Conservation (phyloP, 192 early-diverging fungal species). For the Entomortierella lignicola region DNA sequence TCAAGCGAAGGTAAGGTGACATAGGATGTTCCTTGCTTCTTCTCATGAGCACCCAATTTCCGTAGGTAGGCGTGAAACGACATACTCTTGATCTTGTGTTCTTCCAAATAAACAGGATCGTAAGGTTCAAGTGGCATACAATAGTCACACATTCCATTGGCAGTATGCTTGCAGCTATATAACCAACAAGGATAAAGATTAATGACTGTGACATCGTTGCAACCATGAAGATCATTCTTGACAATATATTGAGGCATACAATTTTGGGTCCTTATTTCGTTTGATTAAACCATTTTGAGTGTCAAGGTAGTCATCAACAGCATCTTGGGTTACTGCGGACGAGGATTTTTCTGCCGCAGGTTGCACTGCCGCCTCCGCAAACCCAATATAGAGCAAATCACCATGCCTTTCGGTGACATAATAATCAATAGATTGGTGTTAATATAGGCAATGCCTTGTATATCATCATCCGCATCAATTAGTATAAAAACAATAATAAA, state of each 20-base stretch:
- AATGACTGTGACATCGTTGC: background rate
- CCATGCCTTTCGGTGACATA: constrained; percentile 54
- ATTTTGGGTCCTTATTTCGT: constrained; percentile 78
- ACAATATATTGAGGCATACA: constrained; percentile 80
- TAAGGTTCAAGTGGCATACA: constrained; percentile 95
- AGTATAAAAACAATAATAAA: too few relatives aligned
- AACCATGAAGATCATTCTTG: background rate
- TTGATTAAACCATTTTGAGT: constrained; percentile 87
- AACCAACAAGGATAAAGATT: background rate
- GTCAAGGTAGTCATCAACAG: constrained; percentile 85
- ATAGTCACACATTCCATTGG: constrained; percentile 92
- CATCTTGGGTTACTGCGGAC: constrained; percentile 66
- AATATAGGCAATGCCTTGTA: background rate
- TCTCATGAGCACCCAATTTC: constrained; percentile 77
- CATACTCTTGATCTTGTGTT: constrained; percentile 97
- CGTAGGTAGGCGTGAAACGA: constrained; percentile 94
- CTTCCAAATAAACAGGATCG: constrained; percentile 86
- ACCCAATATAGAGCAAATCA: constrained; percentile 63
- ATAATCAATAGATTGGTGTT: background rate
- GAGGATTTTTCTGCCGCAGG: constrained; percentile 6
- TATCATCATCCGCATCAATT: background rate
- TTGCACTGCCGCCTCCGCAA: constrained; percentile 40
- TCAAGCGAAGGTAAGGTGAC: constrained; percentile 87
- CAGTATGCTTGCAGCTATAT: constrained; percentile 80
- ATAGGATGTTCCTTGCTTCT: constrained; percentile 60